These are phyloP conservation scores for Rhodotorula toruloides DNA, from an alignment of 768 basidiomycete species.

Conservation along the genomic window DNA sequence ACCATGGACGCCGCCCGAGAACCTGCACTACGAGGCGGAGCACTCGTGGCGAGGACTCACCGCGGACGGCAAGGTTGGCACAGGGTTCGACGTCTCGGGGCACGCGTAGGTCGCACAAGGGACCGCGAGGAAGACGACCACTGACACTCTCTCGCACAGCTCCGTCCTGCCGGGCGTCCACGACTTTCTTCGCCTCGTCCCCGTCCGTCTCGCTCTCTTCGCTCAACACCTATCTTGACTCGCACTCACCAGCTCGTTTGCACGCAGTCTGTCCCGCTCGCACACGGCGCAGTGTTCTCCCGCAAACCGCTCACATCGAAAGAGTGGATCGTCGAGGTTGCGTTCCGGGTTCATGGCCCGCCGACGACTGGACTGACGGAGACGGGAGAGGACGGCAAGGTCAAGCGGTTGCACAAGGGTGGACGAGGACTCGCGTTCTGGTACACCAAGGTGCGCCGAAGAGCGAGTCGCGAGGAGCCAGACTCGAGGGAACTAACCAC, in stretches of 20 bases:
- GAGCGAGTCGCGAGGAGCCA: neutral
- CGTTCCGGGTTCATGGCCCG: constrained; percentile 41
- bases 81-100: constrained; percentile 27
- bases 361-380: constrained; percentile 16
- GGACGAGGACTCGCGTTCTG: constrained; percentile 42
- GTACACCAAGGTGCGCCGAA: constrained; percentile 39
- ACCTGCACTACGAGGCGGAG: constrained; percentile 16
- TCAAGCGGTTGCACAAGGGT: constrained; percentile 29
- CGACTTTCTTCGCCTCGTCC: constrained; percentile 41
- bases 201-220: constrained; percentile 9
- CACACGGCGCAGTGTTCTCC: constrained; percentile 40
- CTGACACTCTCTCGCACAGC: constrained; percentile 1
- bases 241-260: neutral
- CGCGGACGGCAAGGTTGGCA: constrained; percentile 13
- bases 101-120: constrained; percentile 25
- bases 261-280: constrained; percentile 18
- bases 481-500: neutral
- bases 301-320: constrained; percentile 17
- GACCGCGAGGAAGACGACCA: too few relatives aligned
- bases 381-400: constrained; percentile 2
- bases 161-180: constrained; percentile 37
- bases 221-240: neutral
- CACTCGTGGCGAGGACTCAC: constrained; percentile 31
- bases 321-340: constrained; percentile 43
- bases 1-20: constrained; percentile 2